Conservation (phyloP, 768 basidiomycete genomes). For the Wakefieldia striispora region DNA sequence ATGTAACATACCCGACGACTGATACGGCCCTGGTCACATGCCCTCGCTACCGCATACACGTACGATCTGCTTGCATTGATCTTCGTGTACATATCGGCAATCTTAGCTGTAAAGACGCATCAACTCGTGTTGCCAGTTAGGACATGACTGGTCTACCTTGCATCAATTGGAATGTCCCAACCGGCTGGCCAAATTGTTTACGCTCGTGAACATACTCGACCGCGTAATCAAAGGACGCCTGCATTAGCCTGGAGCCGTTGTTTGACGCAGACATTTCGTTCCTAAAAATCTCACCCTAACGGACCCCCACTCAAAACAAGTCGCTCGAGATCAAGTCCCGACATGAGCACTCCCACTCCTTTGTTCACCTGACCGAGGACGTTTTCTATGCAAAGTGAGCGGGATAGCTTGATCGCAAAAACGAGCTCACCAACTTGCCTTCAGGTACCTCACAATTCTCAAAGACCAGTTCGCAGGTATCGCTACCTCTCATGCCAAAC, state of each 20-base stretch:
- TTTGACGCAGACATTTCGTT: not conserved
- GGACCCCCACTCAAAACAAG: slow-evolving; percentile 92
- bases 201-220: slow-evolving; percentile 91
- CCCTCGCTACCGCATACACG: slow-evolving; percentile 89
- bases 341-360: slow-evolving; percentile 90
- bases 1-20: slow-evolving; percentile 64
- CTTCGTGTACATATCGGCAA: slow-evolving; percentile 94
- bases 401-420: not conserved
- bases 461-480: slow-evolving; percentile 92
- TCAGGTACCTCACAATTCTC: slow-evolving; percentile 88
- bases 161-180: slow-evolving; percentile 94
- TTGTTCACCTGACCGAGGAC: slow-evolving; percentile 77
- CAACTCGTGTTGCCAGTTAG: not conserved
- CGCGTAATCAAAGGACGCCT: slow-evolving; percentile 87
- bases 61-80: slow-evolving; percentile 85
- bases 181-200: slow-evolving; percentile 83
- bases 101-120: slow-evolving; percentile 52
- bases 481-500: slow-evolving; percentile 94
- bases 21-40: slow-evolving; percentile 77
- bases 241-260: slow-evolving; percentile 65
- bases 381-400: slow-evolving; percentile 53
- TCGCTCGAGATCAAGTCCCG: slow-evolving; percentile 88
- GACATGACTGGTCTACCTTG: slow-evolving; percentile 58
- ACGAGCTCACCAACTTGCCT: slow-evolving; percentile 43
- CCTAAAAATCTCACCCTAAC: slow-evolving; percentile 56